Evolutionary conservation across 441 rosid species (phyloP).

Genomic region (Francoa sonchifolia): DNA sequence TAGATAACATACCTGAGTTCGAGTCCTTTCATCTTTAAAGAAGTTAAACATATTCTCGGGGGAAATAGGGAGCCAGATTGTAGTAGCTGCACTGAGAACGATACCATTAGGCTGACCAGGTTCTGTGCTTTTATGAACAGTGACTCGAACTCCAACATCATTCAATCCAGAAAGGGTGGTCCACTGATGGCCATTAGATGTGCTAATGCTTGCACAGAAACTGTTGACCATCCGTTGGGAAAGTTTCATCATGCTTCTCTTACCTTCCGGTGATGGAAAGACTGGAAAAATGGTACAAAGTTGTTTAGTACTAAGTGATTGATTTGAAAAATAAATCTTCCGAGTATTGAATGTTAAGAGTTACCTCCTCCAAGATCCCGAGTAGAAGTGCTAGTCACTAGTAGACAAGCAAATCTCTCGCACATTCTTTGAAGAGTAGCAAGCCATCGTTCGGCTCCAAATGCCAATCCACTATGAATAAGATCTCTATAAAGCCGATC

Average conservation of each 20-base stretch:
- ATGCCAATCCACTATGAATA: constrained; percentile 58
- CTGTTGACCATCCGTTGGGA: constrained; percentile 80
- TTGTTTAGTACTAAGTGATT: background rate
- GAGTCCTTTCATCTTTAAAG: constrained; percentile 83
- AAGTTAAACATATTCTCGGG: constrained; percentile 66
- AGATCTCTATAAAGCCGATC: constrained; percentile 58
- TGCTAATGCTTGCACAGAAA: constrained; percentile 71
- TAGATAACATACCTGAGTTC: constrained; percentile 51
- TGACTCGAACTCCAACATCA: constrained; percentile 71
- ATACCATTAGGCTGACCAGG: constrained; percentile 71
- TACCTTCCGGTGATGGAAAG: constrained; percentile 77
- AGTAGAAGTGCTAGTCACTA: constrained; percentile 49
- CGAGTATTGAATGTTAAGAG: background rate
- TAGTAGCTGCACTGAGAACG: constrained; percentile 83
- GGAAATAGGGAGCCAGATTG: constrained; percentile 76
- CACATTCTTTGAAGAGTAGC: constrained; percentile 76
- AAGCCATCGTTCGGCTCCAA: constrained; percentile 82
- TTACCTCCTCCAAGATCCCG: constrained; percentile 81
- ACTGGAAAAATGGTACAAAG: constrained; percentile 25
- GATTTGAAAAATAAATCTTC: background rate
- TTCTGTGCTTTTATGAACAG: constrained; percentile 63
- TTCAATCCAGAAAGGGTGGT: constrained; percentile 47
- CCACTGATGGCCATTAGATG: constrained; percentile 62
- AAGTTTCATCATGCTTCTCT: constrained; percentile 93
- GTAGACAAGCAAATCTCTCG: constrained; percentile 65